A percentile compares a stretch with the other conserved stretches of the same genome.
Evolutionary conservation across 2,329 filamentous ascomycete species (phyloP).

Genomic region (Fusarium chlamydosporum): DNA sequence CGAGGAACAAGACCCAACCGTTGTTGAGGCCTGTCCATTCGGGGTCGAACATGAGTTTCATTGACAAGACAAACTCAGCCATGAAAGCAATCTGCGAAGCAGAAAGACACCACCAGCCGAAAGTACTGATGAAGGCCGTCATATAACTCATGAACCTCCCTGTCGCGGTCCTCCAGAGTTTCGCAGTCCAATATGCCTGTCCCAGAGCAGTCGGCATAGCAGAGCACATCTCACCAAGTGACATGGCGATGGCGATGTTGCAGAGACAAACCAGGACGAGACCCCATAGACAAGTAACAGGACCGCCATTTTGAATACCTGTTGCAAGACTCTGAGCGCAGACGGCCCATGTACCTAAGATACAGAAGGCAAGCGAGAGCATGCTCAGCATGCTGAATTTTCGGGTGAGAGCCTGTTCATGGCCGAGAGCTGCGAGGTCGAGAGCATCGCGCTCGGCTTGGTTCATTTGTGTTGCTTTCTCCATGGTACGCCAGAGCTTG

Average conservation of each 20-base stretch:
- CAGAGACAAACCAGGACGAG: constrained; percentile 65
- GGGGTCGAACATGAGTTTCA: constrained; percentile 67
- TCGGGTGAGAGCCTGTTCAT: constrained; percentile 56
- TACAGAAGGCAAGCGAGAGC: constrained; percentile 69
- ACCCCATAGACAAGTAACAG: constrained; percentile 68
- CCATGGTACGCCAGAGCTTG: constrained; percentile 44
- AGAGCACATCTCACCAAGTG: constrained; percentile 68
- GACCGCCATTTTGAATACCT: constrained; percentile 67
- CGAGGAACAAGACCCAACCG: constrained; percentile 69
- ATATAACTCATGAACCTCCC: constrained; percentile 68
- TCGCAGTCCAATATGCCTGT: constrained; percentile 68
- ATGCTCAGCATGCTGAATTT: constrained; percentile 69
- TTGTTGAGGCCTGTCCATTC: constrained; percentile 60
- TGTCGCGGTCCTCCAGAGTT: constrained; percentile 54
- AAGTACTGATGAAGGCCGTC: constrained; percentile 71
- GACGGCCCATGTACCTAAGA: constrained; percentile 70
- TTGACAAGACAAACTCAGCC: constrained; percentile 66
- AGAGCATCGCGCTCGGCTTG: constrained; percentile 43
- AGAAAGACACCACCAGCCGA: constrained; percentile 71
- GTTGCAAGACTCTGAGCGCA: constrained; percentile 64
- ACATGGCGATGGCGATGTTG: constrained; percentile 67
- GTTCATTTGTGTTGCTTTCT: constrained; percentile 42
- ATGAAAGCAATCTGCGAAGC: constrained; percentile 70
- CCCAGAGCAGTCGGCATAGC: constrained; percentile 72
- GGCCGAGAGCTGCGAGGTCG: constrained; percentile 59